Percentiles rank a stretch among this genome's conserved stretches.
These are phyloP conservation scores for Cladosporium austrohemisphaericum DNA, from an alignment of 2,329 filamentous ascomycete species.

Conservation along the genomic window DNA sequence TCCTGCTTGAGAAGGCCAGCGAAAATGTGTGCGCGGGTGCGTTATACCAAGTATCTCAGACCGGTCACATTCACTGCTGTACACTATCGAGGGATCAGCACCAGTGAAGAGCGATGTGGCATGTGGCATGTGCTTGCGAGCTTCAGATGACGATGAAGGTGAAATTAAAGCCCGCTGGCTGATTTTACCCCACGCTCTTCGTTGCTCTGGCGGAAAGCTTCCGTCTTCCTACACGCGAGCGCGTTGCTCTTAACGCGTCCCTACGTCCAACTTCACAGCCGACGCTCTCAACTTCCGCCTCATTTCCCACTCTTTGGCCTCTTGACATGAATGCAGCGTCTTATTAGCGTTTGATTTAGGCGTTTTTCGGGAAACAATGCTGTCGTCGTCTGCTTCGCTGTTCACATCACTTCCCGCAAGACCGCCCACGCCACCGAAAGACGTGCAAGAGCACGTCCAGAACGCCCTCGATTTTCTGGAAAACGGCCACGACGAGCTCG, in stretches of 20 bases:
- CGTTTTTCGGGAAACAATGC: conserved; percentile 12
- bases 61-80: too few relatives aligned
- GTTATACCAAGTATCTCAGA: too few relatives aligned
- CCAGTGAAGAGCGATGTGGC: too few relatives aligned
- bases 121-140: too few relatives aligned
- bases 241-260: not conserved
- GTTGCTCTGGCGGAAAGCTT: too few relatives aligned
- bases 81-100: too few relatives aligned
- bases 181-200: too few relatives aligned
- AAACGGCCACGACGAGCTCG: conserved; percentile 29
- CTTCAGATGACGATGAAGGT: too few relatives aligned
- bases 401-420: conserved; percentile 41
- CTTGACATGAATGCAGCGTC: conserved; percentile 7
- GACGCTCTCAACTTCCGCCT: conserved; percentile 2
- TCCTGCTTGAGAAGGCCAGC: too few relatives aligned
- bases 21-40: too few relatives aligned
- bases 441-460: conserved; percentile 35
- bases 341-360: conserved; percentile 3
- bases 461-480: conserved; percentile 43
- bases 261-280: conserved; percentile 1
- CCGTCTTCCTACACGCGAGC: too few relatives aligned
- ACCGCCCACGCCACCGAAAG: conserved; percentile 56
- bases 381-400: conserved; percentile 13
- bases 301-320: conserved; percentile 3
- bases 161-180: too few relatives aligned